These are phyloP conservation scores for Blastocystis sp. DNA, from an alignment of 352 stramenopile genomes.

Conservation along the genomic window DNA sequence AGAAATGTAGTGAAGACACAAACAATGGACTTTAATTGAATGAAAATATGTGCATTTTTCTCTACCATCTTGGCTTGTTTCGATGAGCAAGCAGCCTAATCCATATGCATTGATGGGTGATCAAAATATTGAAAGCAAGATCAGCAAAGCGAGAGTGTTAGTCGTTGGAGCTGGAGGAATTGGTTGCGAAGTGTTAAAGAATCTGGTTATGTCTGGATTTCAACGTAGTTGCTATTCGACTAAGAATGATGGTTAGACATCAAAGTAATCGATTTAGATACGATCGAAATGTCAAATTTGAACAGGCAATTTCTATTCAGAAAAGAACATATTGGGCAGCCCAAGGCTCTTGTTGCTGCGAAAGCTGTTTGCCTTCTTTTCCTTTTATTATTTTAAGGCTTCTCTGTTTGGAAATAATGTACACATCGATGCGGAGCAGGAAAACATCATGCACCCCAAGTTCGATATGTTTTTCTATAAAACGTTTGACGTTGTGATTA, in stretches of 20 bases:
- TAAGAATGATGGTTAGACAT: constrained; percentile 69
- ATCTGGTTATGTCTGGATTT: constrained; percentile 93
- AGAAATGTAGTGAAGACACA: background rate
- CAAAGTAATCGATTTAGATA: constrained; percentile 90
- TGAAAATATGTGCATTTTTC: background rate
- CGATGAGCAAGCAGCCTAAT: background rate
- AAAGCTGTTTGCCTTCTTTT: constrained; percentile 63
- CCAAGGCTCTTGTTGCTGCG: constrained; percentile 82
- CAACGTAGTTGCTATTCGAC: constrained; percentile 24
- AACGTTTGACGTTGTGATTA: constrained; percentile 92
- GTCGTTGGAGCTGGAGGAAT: constrained; percentile 96
- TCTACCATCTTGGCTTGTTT: background rate
- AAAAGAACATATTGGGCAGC: constrained; percentile 88
- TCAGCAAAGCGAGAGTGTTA: constrained; percentile 81
- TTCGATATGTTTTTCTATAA: constrained; percentile 80
- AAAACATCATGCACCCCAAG: constrained; percentile 88
- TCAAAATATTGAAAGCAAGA: constrained; percentile 70
- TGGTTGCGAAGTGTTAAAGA: constrained; percentile 98
- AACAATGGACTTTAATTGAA: background rate
- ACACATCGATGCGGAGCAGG: constrained; percentile 86
- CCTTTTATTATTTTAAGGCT: constrained; percentile 64
- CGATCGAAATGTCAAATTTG: constrained; percentile 99
- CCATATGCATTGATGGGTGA: constrained; percentile 62
- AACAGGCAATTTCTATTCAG: constrained; percentile 99
- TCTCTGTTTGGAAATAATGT: constrained; percentile 66